Percentiles rank a stretch among this genome's conserved stretches.
These are phyloP conservation scores for Monosporascus sp. DNA, from an alignment of 2,329 filamentous ascomycete species.

Conservation along the genomic window DNA sequence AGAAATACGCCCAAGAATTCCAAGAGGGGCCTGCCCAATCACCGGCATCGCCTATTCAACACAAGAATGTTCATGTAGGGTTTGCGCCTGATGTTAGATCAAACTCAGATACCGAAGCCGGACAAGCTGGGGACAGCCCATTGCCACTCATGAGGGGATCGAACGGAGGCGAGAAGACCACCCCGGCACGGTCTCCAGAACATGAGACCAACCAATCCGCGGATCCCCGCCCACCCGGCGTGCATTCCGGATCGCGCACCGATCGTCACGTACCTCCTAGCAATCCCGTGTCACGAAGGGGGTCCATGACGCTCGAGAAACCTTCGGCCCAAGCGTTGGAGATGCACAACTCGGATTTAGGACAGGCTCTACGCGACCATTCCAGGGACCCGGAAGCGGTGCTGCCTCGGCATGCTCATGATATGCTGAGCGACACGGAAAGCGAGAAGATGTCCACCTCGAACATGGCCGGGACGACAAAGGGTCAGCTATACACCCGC, in stretches of 20 bases:
- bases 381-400: slow-evolving; percentile 12
- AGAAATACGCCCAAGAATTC: slow-evolving; percentile 8
- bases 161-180: not conserved
- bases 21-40: slow-evolving; percentile 2
- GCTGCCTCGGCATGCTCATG: not conserved
- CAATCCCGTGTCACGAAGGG: slow-evolving; percentile 10
- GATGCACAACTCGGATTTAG: slow-evolving; percentile 24
- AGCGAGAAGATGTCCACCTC: slow-evolving; percentile 37
- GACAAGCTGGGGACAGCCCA: slow-evolving; percentile 6
- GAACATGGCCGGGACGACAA: slow-evolving; percentile 26
- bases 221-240: not conserved
- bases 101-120: slow-evolving; percentile 7
- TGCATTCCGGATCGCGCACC: not conserved
- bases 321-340: slow-evolving; percentile 21
- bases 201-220: not conserved
- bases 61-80: slow-evolving; percentile 47
- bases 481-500: slow-evolving; percentile 60
- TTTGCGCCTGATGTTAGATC: slow-evolving; percentile 39
- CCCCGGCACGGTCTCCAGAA: not conserved
- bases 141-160: not conserved
- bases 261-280: slow-evolving; percentile 2
- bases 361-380: slow-evolving; percentile 9
- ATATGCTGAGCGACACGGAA: slow-evolving; percentile 31
- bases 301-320: not conserved
- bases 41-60: slow-evolving; percentile 9